Percentiles rank a stretch among this genome's conserved stretches.
phyloP scores from a whole-genome alignment of 2,329 filamentous ascomycete species.

The Penicillium sp. region DNA sequence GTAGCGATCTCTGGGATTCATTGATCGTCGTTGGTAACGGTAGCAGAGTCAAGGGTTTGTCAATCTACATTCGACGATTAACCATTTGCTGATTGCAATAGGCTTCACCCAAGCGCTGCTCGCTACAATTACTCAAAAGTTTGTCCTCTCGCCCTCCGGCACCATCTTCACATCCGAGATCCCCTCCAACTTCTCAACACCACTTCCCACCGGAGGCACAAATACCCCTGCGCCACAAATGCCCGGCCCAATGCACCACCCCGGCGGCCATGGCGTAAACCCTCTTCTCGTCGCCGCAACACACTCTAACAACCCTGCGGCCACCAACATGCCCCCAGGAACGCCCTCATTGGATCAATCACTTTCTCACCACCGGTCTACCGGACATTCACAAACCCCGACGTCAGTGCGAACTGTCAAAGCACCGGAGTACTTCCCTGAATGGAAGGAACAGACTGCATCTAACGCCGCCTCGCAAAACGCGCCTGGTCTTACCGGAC shows the following conservation, averaged over 20 bases:
- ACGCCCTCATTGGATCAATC: constrained; percentile 43
- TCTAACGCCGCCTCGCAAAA: constrained; percentile 36
- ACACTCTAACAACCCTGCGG: constrained; percentile 47
- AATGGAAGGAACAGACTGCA: constrained; percentile 77
- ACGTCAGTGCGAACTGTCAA: constrained; percentile 80
- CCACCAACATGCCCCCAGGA: constrained; percentile 38
- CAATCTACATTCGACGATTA: neutral
- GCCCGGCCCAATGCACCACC: constrained; percentile 59
- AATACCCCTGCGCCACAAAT: constrained; percentile 69
- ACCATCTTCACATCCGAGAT: constrained; percentile 98
- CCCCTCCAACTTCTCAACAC: constrained; percentile 90
- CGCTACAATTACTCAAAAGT: constrained; percentile 76
- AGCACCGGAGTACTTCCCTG: constrained; percentile 82
- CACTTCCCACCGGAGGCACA: constrained; percentile 85
- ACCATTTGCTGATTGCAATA: constrained; percentile 24
- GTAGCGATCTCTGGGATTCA: constrained; percentile 88
- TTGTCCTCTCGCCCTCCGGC: constrained; percentile 88
- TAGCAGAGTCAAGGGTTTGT: constrained; percentile 63
- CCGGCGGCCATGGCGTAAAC: constrained; percentile 71
- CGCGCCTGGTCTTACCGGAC: constrained; percentile 49
- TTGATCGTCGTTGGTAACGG: constrained; percentile 92
- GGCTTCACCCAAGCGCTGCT: constrained; percentile 91
- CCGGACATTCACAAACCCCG: constrained; percentile 74
- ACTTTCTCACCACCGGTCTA: constrained; percentile 58
- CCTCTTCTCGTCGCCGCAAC: constrained; percentile 91